These are phyloP conservation scores for Hondaea fermentalgiana DNA, from an alignment of 108 stramenopile genomes.

Conservation along the genomic window DNA sequence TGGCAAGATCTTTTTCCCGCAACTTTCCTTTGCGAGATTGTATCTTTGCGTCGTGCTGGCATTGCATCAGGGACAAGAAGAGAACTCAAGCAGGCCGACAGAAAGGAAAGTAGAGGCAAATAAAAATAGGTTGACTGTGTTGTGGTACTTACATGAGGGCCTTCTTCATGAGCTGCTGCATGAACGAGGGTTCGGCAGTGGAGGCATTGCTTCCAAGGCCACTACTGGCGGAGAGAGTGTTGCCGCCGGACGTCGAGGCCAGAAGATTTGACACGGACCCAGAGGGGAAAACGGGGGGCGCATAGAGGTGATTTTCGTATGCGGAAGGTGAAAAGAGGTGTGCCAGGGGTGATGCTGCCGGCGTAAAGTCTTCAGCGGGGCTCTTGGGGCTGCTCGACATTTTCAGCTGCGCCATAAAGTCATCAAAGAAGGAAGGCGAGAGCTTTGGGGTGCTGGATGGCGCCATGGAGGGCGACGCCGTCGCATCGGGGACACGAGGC, in stretches of 20 bases:
- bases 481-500: neutral
- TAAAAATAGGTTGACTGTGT: too few species aligned
- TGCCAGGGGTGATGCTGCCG: neutral
- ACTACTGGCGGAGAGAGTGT: too few species aligned
- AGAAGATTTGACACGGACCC: neutral
- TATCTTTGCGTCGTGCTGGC: too few species aligned
- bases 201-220: too few species aligned
- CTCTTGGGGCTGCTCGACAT: neutral
- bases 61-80: too few species aligned
- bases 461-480: neutral
- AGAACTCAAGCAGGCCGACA: too few species aligned
- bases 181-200: too few species aligned
- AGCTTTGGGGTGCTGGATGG: neutral
- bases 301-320: neutral
- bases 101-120: too few species aligned
- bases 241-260: neutral
- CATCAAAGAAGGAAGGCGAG: neutral
- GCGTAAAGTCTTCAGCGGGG: neutral
- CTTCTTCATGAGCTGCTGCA: too few species aligned
- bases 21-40: too few species aligned
- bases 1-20: too few species aligned
- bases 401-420: neutral
- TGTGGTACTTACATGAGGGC: too few species aligned
- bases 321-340: neutral
- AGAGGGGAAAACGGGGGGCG: neutral